These are phyloP conservation scores for Malus asiatica DNA, from an alignment of 306 rosid species.

Conservation along the genomic window DNA sequence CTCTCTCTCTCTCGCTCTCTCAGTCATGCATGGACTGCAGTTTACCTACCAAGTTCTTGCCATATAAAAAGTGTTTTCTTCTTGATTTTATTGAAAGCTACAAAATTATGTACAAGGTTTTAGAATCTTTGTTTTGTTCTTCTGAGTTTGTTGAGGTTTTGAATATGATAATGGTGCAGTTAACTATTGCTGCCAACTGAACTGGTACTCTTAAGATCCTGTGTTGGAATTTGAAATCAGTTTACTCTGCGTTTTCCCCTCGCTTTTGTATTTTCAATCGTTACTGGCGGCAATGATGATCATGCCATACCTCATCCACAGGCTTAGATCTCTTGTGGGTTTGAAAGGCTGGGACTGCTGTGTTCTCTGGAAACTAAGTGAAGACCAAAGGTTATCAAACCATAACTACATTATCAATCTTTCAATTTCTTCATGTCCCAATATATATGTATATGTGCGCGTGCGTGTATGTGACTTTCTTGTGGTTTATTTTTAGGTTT, in stretches of 20 bases:
- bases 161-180: conserved; percentile 32
- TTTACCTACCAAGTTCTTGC: conserved; percentile 55
- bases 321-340: conserved; percentile 65
- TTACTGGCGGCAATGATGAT: conserved; percentile 31
- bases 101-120: neutral
- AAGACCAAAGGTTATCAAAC: conserved; percentile 60
- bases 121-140: neutral
- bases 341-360: conserved; percentile 69
- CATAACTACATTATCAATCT: neutral
- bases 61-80: neutral
- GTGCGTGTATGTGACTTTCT: neutral
- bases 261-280: neutral
- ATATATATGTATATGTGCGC: neutral
- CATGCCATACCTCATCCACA: conserved; percentile 45
- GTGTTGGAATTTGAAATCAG: neutral
- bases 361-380: conserved; percentile 64
- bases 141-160: conserved; percentile 4
- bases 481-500: conserved; percentile 31
- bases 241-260: neutral
- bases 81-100: neutral
- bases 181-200: conserved; percentile 47
- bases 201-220: neutral
- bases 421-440: neutral
- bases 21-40: conserved; percentile 50
- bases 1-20: neutral